Conservation (phyloP, 2,329 filamentous ascomycete genomes). For the Helicocarpus griseus region DNA sequence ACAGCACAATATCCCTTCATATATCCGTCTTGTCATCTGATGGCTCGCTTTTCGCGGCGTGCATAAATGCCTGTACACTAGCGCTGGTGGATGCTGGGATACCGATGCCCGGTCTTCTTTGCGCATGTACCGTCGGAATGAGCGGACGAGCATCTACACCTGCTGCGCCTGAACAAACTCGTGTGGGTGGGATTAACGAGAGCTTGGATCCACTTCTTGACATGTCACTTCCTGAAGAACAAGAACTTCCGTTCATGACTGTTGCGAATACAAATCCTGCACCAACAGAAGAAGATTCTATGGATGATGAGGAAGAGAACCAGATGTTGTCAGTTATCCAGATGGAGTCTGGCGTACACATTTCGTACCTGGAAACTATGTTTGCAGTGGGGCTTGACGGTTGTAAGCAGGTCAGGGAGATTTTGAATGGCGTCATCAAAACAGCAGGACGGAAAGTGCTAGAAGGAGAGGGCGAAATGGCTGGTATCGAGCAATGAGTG, state of each 20-base stretch:
- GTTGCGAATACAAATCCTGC: slow-evolving; percentile 55
- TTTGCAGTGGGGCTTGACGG: slow-evolving; percentile 84
- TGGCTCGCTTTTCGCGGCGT: slow-evolving; percentile 78
- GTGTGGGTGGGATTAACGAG: slow-evolving; percentile 25
- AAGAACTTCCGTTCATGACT: slow-evolving; percentile 81
- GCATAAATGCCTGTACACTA: slow-evolving; percentile 82
- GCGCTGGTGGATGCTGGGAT: slow-evolving; percentile 91
- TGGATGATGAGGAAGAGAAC: slow-evolving; percentile 42
- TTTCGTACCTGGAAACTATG: slow-evolving; percentile 75
- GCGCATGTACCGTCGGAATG: slow-evolving; percentile 75
- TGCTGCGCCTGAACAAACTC: slow-evolving; percentile 16
- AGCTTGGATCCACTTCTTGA: slow-evolving; percentile 35
- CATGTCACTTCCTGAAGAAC: slow-evolving; percentile 38
- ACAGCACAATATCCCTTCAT: slow-evolving; percentile 71
- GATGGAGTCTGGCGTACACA: slow-evolving; percentile 83
- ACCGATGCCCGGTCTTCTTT: slow-evolving; percentile 87
- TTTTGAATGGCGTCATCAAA: slow-evolving; percentile 71
- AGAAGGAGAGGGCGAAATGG: slow-evolving; percentile 8
- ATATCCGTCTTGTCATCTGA: slow-evolving; percentile 85
- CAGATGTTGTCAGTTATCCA: slow-evolving; percentile 64
- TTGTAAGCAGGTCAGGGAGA: slow-evolving; percentile 72
- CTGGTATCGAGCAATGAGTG: background rate
- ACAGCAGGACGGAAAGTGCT: slow-evolving; percentile 20
- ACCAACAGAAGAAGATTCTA: slow-evolving; percentile 47
- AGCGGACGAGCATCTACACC: slow-evolving; percentile 38